Base-by-base conservation (phyloP, 1,284 basidiomycete species). In the Neolentinus lepideus region DNA sequence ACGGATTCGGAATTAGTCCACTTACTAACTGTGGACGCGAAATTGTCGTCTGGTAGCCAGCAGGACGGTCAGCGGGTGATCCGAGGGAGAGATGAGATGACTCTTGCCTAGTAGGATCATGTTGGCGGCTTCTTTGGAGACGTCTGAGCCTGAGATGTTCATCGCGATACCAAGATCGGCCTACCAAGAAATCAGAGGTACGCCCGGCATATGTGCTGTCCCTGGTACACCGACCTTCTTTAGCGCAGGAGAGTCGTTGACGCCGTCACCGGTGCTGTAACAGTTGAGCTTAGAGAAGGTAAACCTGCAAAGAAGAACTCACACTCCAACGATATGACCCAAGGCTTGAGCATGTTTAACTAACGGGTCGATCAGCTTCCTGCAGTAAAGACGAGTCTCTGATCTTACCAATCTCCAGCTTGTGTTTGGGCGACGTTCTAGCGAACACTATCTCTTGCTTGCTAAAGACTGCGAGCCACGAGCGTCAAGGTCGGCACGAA, bases 131-230 rank as follows among this genome's bases (percentile, higher is more conserved):
- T 87, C 85, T 64, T 86, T 87, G 0, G 84, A 84, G 14, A 87
- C 85, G 60, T 87, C 85, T 2, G 83, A 85, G 19, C 84, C 85
- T 33, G 83, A 84, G 36, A 85, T 80, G 60, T 85, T 85, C 85
- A 88, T 88, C 0, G 85, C 84, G 63, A 88, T 86, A 50, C 85
- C 85, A 29, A 88, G 72, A 62, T 87, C 84, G 19, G 85, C 85
- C 72, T 76, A 27, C 6, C 24, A 31, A 46, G 8, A 52, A 38
- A 35, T 27, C 16, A 21, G 25, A 38, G 21, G 48, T n/a, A n/a
- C n/a, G n/a, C n/a, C n/a, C n/a, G n/a, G n/a, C n/a, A n/a, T n/a
- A n/a, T n/a, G n/a, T n/a, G n/a, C n/a, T n/a, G n/a, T n/a, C n/a
- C n/a, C n/a, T n/a, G 31, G 26, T 9, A 26, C 8, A 50, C 61